phyloP scores from a whole-genome alignment of 2,329 filamentous ascomycete species.

The Colletotrichum chlorophyti region DNA sequence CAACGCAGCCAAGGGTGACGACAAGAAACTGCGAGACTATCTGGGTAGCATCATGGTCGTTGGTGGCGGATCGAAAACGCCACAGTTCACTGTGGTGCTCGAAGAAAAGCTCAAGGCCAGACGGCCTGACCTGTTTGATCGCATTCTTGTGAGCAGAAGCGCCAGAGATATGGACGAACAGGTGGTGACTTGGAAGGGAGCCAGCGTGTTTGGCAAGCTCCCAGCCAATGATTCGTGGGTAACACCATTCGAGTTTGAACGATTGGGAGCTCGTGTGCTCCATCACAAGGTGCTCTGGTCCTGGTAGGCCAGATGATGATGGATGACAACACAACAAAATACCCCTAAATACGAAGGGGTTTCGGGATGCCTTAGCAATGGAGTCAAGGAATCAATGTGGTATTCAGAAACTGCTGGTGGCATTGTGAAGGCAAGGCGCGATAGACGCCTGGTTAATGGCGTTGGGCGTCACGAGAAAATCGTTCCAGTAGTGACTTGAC shows the following conservation, averaged over 20 bases:
- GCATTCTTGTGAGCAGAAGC: slow-evolving; percentile 70
- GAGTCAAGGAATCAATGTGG: slow-evolving; percentile 18
- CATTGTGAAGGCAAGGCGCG: slow-evolving; percentile 11
- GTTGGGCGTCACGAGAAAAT: slow-evolving; percentile 19
- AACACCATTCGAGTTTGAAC: slow-evolving; percentile 84
- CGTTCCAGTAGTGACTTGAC: not conserved
- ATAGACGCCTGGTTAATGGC: slow-evolving; percentile 8
- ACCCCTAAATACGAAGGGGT: not conserved
- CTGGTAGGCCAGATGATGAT: slow-evolving; percentile 47
- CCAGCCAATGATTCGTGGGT: slow-evolving; percentile 97
- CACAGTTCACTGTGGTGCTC: slow-evolving; percentile 80
- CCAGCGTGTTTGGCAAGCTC: slow-evolving; percentile 92
- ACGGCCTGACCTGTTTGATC: slow-evolving; percentile 65
- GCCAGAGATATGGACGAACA: slow-evolving; percentile 95
- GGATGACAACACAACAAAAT: not conserved
- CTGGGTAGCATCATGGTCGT: slow-evolving; percentile 90
- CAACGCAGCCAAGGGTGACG: slow-evolving; percentile 85
- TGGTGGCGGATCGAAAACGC: slow-evolving; percentile 82
- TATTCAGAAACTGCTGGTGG: not conserved
- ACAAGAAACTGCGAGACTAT: slow-evolving; percentile 92
- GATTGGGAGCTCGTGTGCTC: slow-evolving; percentile 79
- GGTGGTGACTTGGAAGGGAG: slow-evolving; percentile 98
- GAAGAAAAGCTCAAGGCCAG: slow-evolving; percentile 81
- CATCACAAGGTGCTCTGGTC: slow-evolving; percentile 80
- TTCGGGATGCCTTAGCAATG: slow-evolving; percentile 20